These are phyloP conservation scores for Russula olivacea DNA, from an alignment of 768 basidiomycete species.

Conservation along the genomic window DNA sequence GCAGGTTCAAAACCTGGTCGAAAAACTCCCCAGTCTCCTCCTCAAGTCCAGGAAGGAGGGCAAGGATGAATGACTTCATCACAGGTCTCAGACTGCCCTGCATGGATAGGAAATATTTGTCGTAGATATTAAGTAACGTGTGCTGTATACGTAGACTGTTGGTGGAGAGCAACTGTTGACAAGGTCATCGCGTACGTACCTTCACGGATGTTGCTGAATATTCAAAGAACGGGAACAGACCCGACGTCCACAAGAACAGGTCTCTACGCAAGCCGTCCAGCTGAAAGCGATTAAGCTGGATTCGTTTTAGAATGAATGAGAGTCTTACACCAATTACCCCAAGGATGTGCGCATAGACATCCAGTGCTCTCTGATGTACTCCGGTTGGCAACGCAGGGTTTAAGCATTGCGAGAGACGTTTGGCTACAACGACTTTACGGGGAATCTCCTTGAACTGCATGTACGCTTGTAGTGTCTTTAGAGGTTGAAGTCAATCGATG, in stretches of 20 bases:
- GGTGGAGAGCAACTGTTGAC: conserved; percentile 3
- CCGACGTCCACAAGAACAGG: conserved; percentile 89
- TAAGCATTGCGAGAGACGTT: conserved; percentile 91
- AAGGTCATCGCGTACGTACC: conserved; percentile 42
- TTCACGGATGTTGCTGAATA: conserved; percentile 99
- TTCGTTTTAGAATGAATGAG: background rate
- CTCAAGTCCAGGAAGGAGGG: conserved; percentile 90
- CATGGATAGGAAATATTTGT: conserved; percentile 85
- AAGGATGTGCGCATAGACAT: conserved; percentile 91
- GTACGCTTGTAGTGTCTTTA: conserved; percentile 85
- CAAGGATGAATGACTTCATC: conserved; percentile 92
- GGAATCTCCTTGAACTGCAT: conserved; percentile 96
- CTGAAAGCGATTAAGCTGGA: conserved; percentile 36
- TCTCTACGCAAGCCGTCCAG: conserved; percentile 82
- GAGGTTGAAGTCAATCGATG: background rate
- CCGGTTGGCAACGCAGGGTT: conserved; percentile 97
- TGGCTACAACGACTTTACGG: conserved; percentile 87
- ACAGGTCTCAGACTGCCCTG: conserved; percentile 76
- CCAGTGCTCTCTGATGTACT: conserved; percentile 92
- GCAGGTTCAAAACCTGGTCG: conserved; percentile 77
- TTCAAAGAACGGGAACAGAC: conserved; percentile 97
- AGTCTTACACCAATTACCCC: conserved; percentile 77
- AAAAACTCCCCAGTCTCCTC: conserved; percentile 98
- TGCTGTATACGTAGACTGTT: conserved; percentile 45
- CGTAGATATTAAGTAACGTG: conserved; percentile 83